Conservation (phyloP, 2,329 filamentous ascomycete species). For the Botrytis aclada region DNA sequence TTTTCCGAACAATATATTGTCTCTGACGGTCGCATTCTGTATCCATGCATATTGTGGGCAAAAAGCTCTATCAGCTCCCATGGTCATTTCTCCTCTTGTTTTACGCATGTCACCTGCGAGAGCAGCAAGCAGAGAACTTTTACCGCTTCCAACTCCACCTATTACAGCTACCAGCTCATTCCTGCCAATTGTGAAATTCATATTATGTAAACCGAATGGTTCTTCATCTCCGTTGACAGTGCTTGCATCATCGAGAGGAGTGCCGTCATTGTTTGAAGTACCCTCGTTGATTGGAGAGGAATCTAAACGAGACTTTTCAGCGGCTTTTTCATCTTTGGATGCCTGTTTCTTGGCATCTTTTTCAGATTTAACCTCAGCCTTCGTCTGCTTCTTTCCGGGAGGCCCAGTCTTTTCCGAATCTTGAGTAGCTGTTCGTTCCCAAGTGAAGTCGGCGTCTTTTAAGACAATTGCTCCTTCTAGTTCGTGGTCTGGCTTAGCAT, state of each 20-base stretch:
- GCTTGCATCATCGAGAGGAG: conserved; percentile 49
- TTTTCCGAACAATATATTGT: conserved; percentile 91
- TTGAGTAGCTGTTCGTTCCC: conserved; percentile 67
- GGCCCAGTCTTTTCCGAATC: conserved; percentile 44
- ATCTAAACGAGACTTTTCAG: conserved; percentile 33
- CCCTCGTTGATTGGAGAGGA: conserved; percentile 43
- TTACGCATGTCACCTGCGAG: conserved; percentile 92
- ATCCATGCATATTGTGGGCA: conserved; percentile 99
- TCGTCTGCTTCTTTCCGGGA: conserved; percentile 56
- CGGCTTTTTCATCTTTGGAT: conserved; percentile 40
- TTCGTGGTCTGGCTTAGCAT: conserved; percentile 54
- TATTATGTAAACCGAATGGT: conserved; percentile 68
- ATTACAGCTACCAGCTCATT: conserved; percentile 84
- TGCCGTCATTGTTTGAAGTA: conserved; percentile 45
- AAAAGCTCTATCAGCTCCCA: conserved; percentile 80
- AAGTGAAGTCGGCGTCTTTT: conserved; percentile 74
- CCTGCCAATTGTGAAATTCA: conserved; percentile 66
- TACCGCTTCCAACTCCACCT: conserved; percentile 83
- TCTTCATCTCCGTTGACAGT: conserved; percentile 54
- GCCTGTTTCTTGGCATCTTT: conserved; percentile 45
- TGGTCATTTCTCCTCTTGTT: conserved; percentile 67
- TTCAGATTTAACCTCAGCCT: conserved; percentile 39
- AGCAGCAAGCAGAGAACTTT: conserved; percentile 83
- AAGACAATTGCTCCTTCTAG: conserved; percentile 70
- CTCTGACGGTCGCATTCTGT: conserved; percentile 79